Base-by-base conservation (phyloP, 1,139 yeast genomes). In the Chernovozyma sophiae-reginae region DNA sequence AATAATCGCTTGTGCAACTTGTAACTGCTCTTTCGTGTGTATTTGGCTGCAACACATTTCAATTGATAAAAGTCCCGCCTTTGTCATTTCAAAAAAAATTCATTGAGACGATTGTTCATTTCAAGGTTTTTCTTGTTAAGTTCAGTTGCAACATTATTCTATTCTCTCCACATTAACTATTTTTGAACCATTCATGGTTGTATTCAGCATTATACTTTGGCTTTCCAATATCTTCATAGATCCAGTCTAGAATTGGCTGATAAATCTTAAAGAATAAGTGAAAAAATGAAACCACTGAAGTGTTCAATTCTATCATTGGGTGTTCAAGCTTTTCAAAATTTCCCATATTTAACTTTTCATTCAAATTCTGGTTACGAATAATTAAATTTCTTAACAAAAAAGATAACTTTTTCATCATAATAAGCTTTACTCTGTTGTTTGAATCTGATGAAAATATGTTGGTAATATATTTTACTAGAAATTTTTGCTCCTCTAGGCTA, bases 181-280 rank as follows among this genome's bases (percentile, higher is more conserved):
- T 26, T 16, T 16, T 6, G 6, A 26, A 26, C 29, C 29, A 26
- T 12, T 26, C 29, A 13, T 11, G 29, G 11, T 26, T 26, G 29
- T 16, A 16, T 11, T 13, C 29, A 13, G 12, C 29, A 14, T 6
- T 12, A 16, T 26, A 26, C 15, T 11, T 24, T 8, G 51, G 53
- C 19, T 40, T 43, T 8, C 62, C 62, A 30, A 58, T 38, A 40
- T 62, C 68, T 26, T 29, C 32, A 43, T 56, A 51, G 5, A 63
- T 53, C 69, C 69, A 63, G 43, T 59, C 54, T 14, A 62, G 42
- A 14, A 59, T 42, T 4, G 66, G 67, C 24, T 47, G 40, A 38
- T 62, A 62, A 11, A 60, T 38, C 16, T 43, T 39, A 44, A 56
- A 60, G 16, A 58, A 31, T 22, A 7, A 3, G 3, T 12, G 13